Evolutionary conservation across 768 basidiomycete genomes (phyloP).

Genomic region (Suillus lakei): DNA sequence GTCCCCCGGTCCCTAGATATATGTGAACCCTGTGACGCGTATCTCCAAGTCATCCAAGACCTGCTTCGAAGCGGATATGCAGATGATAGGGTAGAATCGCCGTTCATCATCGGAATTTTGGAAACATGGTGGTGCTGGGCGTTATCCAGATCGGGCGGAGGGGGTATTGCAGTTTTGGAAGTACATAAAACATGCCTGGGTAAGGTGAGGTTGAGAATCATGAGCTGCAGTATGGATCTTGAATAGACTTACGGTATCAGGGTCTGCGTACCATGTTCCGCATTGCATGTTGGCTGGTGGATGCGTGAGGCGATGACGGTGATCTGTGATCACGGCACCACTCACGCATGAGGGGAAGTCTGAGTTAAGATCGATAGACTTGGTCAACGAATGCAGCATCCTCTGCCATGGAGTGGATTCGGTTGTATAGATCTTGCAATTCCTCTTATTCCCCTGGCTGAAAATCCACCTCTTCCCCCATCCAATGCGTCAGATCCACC

Average conservation of each 20-base stretch:
- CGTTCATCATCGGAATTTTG: conserved; percentile 36
- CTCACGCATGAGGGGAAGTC: conserved; percentile 62
- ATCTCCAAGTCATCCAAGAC: conserved; percentile 63
- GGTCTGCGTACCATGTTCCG: conserved; percentile 92
- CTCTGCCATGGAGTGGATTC: conserved; percentile 83
- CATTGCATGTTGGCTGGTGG: conserved; percentile 85
- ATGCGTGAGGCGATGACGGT: not conserved
- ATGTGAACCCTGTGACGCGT: conserved; percentile 72
- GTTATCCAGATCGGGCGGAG: conserved; percentile 91
- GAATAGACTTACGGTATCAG: conserved; percentile 52
- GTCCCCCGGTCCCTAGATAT: conserved; percentile 94
- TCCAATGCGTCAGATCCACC: not conserved
- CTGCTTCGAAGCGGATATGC: conserved; percentile 84
- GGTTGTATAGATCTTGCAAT: conserved; percentile 81
- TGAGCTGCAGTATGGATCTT: conserved; percentile 4
- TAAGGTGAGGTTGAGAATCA: conserved; percentile 7
- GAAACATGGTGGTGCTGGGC: conserved; percentile 62
- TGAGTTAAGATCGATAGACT: conserved; percentile 52
- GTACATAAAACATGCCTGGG: conserved; percentile 51
- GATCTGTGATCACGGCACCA: conserved; percentile 18
- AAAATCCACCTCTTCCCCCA: too few relatives aligned
- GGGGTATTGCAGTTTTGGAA: conserved; percentile 64
- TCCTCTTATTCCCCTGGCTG: too few relatives aligned
- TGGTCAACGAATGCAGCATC: conserved; percentile 73
- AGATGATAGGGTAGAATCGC: conserved; percentile 74